Conservation (phyloP, 1,284 basidiomycete species). For the Sphaerobolus stellatus region DNA sequence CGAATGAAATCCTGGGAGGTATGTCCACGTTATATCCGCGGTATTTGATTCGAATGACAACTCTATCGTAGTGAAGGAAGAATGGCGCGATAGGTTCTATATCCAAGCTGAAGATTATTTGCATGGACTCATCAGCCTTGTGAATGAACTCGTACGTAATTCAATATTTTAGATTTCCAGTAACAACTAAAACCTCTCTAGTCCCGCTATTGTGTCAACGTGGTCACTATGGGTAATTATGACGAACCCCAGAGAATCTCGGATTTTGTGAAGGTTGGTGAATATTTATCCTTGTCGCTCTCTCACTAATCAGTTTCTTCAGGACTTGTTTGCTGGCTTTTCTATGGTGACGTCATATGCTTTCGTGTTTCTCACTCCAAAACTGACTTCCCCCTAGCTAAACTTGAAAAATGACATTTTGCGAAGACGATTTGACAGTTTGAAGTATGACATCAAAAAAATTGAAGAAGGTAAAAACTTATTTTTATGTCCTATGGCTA, state of each 20-base stretch:
- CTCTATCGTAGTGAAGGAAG: conserved; percentile 54
- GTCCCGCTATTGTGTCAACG: conserved; percentile 81
- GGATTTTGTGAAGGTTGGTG: conserved; percentile 61
- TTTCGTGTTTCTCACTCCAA: background rate
- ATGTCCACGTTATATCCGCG: conserved; percentile 29
- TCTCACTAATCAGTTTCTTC: background rate
- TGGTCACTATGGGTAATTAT: conserved; percentile 80
- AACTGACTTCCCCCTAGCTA: conserved; percentile 45
- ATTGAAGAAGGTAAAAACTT: conserved; percentile 76
- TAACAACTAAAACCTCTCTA: conserved; percentile 28
- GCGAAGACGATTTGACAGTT: conserved; percentile 74
- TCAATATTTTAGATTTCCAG: background rate
- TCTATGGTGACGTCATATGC: conserved; percentile 56
- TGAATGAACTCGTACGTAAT: conserved; percentile 79
- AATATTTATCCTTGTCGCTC: background rate
- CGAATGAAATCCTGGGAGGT: conserved; percentile 65
- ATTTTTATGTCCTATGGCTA: conserved; percentile 5
- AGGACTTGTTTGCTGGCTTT: conserved; percentile 76
- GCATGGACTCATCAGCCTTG: conserved; percentile 76
- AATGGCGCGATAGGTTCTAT: conserved; percentile 67
- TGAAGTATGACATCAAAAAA: conserved; percentile 88
- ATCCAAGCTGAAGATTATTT: conserved; percentile 81
- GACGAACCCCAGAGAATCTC: conserved; percentile 79
- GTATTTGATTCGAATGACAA: conserved; percentile 10
- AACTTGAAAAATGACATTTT: conserved; percentile 85